Conservation (phyloP, 164 flowering plant species). For the Vitis riparia region DNA sequence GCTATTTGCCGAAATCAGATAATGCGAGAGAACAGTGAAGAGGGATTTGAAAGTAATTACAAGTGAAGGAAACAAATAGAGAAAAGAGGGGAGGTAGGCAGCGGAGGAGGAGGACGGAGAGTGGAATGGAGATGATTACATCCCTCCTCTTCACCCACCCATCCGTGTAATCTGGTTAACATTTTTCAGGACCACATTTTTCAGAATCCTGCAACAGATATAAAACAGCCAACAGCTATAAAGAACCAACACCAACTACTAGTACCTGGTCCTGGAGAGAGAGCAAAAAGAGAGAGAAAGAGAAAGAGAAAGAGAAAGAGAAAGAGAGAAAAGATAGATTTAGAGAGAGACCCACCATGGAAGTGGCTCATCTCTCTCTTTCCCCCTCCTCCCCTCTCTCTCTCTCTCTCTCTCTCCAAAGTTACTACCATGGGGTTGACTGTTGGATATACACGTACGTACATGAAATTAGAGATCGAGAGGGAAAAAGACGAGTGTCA, state of each 20-base stretch:
- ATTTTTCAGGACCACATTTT: constrained; percentile 55
- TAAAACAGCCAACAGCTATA: constrained; percentile 55
- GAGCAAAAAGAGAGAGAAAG: constrained; percentile 7
- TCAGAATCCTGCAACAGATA: constrained; percentile 43
- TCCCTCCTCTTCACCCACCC: constrained; percentile 4
- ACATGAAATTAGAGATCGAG: constrained; percentile 6
- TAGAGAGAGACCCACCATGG: constrained; percentile 18
- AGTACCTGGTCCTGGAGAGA: constrained; percentile 40
- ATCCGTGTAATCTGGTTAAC: constrained; percentile 13
- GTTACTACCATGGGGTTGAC: constrained; percentile 22
- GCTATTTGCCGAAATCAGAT: too few species aligned
- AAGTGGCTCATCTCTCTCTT: constrained; percentile 22
- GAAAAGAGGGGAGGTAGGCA: neutral
- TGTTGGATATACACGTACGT: constrained; percentile 15
- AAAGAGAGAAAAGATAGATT: neutral
- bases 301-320: constrained; percentile 21
- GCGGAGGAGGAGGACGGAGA: neutral
- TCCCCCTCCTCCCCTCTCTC: neutral
- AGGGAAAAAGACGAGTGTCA: neutral
- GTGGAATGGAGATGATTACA: constrained; percentile 6
- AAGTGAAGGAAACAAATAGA: neutral
- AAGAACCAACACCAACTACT: constrained; percentile 53
- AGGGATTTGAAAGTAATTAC: too few species aligned
- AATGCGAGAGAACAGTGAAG: too few species aligned
- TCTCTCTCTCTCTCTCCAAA: neutral